Evolutionary conservation across 805 yeast species (phyloP).

Genomic region (Saturnispora sanitii): DNA sequence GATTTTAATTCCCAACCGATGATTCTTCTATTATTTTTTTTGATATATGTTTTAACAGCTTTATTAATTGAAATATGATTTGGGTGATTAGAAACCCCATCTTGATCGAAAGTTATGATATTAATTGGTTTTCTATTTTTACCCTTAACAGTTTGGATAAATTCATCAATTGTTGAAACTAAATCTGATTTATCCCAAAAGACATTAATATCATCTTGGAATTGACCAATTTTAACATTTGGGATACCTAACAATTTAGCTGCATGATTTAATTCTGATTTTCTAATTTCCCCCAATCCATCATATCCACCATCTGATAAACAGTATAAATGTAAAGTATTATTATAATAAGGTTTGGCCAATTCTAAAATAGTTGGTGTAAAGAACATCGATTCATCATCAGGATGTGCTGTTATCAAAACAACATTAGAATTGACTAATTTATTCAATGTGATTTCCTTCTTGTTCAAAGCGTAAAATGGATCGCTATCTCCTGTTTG

Average conservation of each 20-base stretch:
- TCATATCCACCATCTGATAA: slow-evolving; percentile 71
- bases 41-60: slow-evolving; percentile 35
- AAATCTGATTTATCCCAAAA: slow-evolving; percentile 50
- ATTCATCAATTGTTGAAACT: slow-evolving; percentile 26
- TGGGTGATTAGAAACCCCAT: slow-evolving; percentile 80
- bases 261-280: slow-evolving; percentile 47
- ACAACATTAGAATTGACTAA: slow-evolving; percentile 21
- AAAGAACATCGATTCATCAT: slow-evolving; percentile 97
- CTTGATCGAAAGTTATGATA: slow-evolving; percentile 21
- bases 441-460: slow-evolving; percentile 12
- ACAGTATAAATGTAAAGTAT: slow-evolving; percentile 51
- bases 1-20: slow-evolving; percentile 24
- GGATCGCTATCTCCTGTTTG: neutral
- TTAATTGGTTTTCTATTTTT: slow-evolving; percentile 18
- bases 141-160: slow-evolving; percentile 2
- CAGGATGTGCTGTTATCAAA: slow-evolving; percentile 83
- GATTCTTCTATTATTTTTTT: slow-evolving; percentile 8
- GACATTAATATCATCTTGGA: slow-evolving; percentile 58
- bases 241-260: slow-evolving; percentile 42
- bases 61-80: slow-evolving; percentile 63
- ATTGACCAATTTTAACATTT: slow-evolving; percentile 38
- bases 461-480: slow-evolving; percentile 15
- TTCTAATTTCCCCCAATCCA: slow-evolving; percentile 58
- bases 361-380: slow-evolving; percentile 61
- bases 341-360: slow-evolving; percentile 36